Evolutionary conservation across 768 basidiomycete genomes (phyloP), one percentile per base, ranked within the genome.

Genomic region (Agrocybe praecox): DNA sequence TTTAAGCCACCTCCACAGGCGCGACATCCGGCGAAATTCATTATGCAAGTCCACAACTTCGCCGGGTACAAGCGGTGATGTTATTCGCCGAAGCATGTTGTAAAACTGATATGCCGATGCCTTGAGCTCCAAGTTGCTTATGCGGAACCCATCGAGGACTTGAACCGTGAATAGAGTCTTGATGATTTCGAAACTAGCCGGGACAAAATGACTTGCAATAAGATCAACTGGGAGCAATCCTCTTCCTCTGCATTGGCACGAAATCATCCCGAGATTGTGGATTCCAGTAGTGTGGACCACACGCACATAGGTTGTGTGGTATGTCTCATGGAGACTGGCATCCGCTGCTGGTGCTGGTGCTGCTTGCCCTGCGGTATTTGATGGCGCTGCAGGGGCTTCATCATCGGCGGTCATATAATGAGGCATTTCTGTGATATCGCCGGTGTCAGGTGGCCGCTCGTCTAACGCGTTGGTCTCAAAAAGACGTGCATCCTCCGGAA

Each of bases 241-340:
- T 5, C 21, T 29, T 5, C 43, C 34, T 0, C n/a, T 34, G 17
- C 66, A 67, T 0, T n/a, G 6, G 22, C 66, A 67, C 2, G 48
- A 46, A 0, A 59, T 53, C 11, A 62, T 17, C 0, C 60, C 57
- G 1, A 63, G 44, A 5, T 62, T 14, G 26, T 65, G 62, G 2
- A 65, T 14, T 0, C 60, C 64, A 42, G 63, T 67, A 2, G 55
- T 58, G 34, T 67, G 66, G 9, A 65, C 57, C 0, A 65, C 18
- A 10, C 56, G 45, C 6, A 64, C 55, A n/a, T 32, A 50, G 9
- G 26, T 5, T 29, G 26, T 5, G 26, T 29, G 26, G 26, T 29
- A 29, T 5, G 26, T 29, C 9, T 29, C 26, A 5, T 29, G 26
- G 5, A 29, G 9, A 29, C 4, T 9, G 5, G 26, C 26, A 29